Evolutionary conservation across 768 basidiomycete species (phyloP).

Genomic region (Rhodotorula toruloides): DNA sequence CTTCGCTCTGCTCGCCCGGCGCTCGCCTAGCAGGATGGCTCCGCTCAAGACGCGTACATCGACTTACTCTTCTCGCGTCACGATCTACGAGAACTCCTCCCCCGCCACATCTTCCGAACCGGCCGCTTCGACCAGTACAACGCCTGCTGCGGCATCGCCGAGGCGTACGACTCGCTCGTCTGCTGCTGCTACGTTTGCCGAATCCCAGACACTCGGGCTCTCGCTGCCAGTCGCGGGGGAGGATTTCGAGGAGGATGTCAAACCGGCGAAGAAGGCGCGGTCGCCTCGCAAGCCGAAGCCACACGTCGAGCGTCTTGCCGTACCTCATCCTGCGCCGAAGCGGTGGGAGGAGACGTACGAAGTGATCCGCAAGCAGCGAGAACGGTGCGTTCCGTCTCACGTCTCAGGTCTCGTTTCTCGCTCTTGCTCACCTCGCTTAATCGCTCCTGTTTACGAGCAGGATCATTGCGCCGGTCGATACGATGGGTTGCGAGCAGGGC

Average conservation of each 20-base stretch:
- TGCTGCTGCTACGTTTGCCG: not conserved
- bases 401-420: not conserved
- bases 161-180: not conserved
- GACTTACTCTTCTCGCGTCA: conserved; percentile 7
- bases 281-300: conserved; percentile 56
- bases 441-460: conserved; percentile 64
- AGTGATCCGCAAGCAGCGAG: conserved; percentile 40
- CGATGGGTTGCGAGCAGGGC: conserved; percentile 77
- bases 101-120: not conserved
- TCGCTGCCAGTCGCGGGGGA: not conserved
- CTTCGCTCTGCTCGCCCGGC: not conserved
- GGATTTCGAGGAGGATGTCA: not conserved
- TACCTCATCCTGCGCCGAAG: conserved; percentile 63
- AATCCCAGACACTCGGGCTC: not conserved
- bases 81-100: conserved; percentile 17
- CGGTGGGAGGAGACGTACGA: conserved; percentile 67
- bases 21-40: not conserved
- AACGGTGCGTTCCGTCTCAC: not conserved
- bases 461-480: conserved; percentile 80
- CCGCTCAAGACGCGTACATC: conserved; percentile 17
- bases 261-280: not conserved
- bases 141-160: not conserved
- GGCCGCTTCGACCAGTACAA: not conserved
- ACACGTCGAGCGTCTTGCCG: conserved; percentile 49
- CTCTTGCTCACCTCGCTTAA: not conserved